Evolutionary conservation across 768 basidiomycete species (phyloP), one percentile per base, ranked within the genome.

Genomic region (Steccherinum ochraceum): DNA sequence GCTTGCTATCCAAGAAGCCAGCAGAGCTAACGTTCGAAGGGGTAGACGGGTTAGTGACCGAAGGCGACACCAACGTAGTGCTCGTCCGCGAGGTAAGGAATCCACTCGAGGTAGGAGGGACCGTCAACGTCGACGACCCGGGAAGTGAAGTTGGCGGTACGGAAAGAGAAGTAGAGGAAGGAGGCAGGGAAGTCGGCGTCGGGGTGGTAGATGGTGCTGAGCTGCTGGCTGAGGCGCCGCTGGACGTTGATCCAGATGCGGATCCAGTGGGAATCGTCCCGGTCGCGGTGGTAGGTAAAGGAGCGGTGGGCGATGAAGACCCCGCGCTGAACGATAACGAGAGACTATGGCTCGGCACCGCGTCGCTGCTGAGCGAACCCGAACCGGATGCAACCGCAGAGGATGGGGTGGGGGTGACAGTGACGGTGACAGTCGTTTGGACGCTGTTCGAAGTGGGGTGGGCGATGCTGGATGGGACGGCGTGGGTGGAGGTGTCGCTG

Each of bases 401-500:
- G 27, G 43, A 21, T 24, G 64, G 35, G 58, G 52, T 62, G 43
- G 63, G 62, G 13, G 67, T 55, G 2, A 59, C 64, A 41, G 71
- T 66, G 44, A 74, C 61, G 13, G 72, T 75, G 10, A 74, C 68
- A 1, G 62, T 59, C 3, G 52, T n/a, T 2, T 52, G 26, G 20
- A 62, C 30, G n/a, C 55, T n/a, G 41, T 53, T 53, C 2, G 57
- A 26, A 12, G 63, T 19, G 13, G 55, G 45, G 2, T 49, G 53
- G 0, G 76, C 68, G 7, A 62, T 24, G 3, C 60, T 56, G 11
- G 74, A 64, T 11, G 79, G 69, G 2, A 62, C 58, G 16, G 78
- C 60, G 20, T 74, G 68, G 23, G 69, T 44, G 19, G 75, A 69
- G 41, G 76, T 79, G 25, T 78, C 75, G 42, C 75, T 70, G 1